Evolutionary conservation across 2,329 filamentous ascomycete genomes (phyloP).

Genomic region (Zalaria sp.): DNA sequence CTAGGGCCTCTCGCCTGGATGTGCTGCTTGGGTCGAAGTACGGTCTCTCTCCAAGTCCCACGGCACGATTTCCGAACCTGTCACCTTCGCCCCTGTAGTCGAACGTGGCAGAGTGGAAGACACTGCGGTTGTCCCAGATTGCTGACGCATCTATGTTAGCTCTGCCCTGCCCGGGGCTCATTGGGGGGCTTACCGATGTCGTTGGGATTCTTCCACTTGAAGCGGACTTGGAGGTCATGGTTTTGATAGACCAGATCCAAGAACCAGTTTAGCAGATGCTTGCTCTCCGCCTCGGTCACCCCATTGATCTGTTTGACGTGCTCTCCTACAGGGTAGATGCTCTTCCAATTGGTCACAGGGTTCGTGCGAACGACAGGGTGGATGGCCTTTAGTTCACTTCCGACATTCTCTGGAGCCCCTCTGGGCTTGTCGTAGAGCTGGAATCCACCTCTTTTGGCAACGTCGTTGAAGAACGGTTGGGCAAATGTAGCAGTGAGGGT

Average conservation of each 20-base stretch:
- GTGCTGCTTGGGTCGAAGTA: constrained; percentile 39
- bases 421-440: constrained; percentile 33
- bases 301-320: constrained; percentile 27
- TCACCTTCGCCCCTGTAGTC: constrained; percentile 44
- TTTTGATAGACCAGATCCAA: constrained; percentile 27
- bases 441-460: constrained; percentile 26
- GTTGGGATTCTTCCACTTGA: constrained; percentile 35
- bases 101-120: constrained; percentile 47
- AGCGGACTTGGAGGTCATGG: constrained; percentile 37
- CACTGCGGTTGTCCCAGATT: constrained; percentile 54
- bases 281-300: constrained; percentile 27
- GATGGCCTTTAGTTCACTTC: constrained; percentile 32
- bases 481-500: constrained; percentile 33
- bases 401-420: constrained; percentile 41
- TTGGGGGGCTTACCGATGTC: constrained; percentile 25
- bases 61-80: constrained; percentile 37
- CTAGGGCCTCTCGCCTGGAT: constrained; percentile 29
- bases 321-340: constrained; percentile 32
- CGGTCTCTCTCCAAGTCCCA: constrained; percentile 41
- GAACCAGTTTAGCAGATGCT: constrained; percentile 29
- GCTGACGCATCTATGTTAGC: constrained; percentile 18
- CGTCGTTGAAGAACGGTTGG: constrained; percentile 21
- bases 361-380: constrained; percentile 48
- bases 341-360: constrained; percentile 51
- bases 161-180: neutral